These are phyloP conservation scores for Gnaphalium uliginosum DNA, from an alignment of 129 eudicot species.

Conservation along the genomic window DNA sequence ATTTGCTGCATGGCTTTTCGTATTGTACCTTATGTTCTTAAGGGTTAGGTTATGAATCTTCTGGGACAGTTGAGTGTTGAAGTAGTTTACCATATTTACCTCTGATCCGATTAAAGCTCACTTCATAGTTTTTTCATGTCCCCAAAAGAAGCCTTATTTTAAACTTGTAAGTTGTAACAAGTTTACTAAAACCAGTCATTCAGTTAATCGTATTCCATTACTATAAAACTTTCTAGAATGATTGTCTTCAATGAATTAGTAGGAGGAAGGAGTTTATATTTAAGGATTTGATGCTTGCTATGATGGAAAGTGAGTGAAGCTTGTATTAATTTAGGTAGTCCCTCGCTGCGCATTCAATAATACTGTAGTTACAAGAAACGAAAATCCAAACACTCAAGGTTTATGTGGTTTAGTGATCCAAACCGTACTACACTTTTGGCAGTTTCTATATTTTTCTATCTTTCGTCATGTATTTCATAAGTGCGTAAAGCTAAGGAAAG, in stretches of 20 bases:
- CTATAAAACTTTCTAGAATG: not conserved
- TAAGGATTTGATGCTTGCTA: not conserved
- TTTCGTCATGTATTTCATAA: not conserved
- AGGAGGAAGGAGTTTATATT: not conserved
- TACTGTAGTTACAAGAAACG: not conserved
- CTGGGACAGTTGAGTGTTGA: not conserved
- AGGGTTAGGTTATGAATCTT: constrained; percentile 10
- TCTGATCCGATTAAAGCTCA: not conserved
- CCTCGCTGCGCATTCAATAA: not conserved
- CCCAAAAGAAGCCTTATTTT: constrained; percentile 9
- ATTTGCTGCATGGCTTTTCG: constrained; percentile 5
- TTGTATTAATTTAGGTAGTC: not conserved
- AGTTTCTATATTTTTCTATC: not conserved
- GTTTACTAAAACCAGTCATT: not conserved
- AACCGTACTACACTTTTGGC: not conserved
- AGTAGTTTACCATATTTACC: not conserved
- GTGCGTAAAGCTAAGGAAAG: not conserved
- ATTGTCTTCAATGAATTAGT: not conserved
- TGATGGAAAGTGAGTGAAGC: not conserved
- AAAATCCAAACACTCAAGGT: not conserved
- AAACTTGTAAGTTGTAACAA: not conserved
- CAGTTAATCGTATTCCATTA: constrained; percentile 4
- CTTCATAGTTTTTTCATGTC: constrained; percentile 15
- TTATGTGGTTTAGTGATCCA: not conserved
- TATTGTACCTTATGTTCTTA: not conserved